Conservation (phyloP, 108 stramenopile species). For the Fistulifera solaris region DNA sequence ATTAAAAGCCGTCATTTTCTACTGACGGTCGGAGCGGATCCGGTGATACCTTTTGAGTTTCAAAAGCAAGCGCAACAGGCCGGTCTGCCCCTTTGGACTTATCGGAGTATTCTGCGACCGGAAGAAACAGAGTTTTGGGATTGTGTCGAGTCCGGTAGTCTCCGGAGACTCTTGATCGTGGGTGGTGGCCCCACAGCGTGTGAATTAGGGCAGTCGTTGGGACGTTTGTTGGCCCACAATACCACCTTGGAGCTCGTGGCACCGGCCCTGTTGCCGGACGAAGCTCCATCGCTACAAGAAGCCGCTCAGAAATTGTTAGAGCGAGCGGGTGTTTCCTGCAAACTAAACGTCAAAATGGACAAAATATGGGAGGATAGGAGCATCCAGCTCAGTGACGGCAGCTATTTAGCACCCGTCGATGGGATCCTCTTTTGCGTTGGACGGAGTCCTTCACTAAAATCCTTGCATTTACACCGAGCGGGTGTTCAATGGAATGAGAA, state of each 20-base stretch:
- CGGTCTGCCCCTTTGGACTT: constrained; percentile 22
- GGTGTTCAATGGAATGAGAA: constrained; percentile 18
- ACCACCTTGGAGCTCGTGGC: constrained; percentile 16
- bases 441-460: constrained; percentile 15
- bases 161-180: constrained; percentile 24
- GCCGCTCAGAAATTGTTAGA: constrained; percentile 15
- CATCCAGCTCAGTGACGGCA: constrained; percentile 7
- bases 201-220: constrained; percentile 33
- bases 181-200: constrained; percentile 37
- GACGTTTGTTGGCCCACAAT: constrained; percentile 6
- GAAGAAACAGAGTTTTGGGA: constrained; percentile 7
- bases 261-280: constrained; percentile 12
- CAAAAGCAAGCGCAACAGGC: constrained; percentile 10
- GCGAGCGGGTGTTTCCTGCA: constrained; percentile 7
- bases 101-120: constrained; percentile 22
- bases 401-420: constrained; percentile 14
- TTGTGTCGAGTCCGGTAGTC: neutral
- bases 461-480: constrained; percentile 16
- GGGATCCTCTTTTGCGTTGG: constrained; percentile 19
- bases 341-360: constrained; percentile 1
- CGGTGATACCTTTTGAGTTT: constrained; percentile 18
- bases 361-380: neutral
- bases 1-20: constrained; percentile 24
- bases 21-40: constrained; percentile 34
- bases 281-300: constrained; percentile 16